Base-by-base conservation (phyloP, 2,329 filamentous ascomycete species). In the Alternaria longipes region DNA sequence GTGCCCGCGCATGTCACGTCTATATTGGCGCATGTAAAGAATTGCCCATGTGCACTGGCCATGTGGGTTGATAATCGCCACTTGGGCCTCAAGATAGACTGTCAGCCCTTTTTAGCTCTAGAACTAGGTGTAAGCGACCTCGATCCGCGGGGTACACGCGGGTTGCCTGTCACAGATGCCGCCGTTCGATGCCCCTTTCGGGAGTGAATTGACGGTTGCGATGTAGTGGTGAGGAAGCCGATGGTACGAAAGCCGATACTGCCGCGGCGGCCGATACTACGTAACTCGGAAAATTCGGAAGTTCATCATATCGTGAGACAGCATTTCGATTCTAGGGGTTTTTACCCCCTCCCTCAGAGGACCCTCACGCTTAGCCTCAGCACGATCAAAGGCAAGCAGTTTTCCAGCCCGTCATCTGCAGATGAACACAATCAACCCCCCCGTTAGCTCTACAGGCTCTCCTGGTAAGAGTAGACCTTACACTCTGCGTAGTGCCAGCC, bases 61-160 rank as follows among this genome's bases (percentile, higher is more conserved):
- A 51, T 45, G 30, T 16, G 32, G 38, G 46, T 56, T n/a, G 41
- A 18, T 32, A 42, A 24, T 54, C 28, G 51, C 51, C 51, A 54
- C 57, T 60, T 56, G 44, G 45, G 46, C 56, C 44, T 55, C 46
- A 50, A 50, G 46, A 36, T 50, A 50, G 30, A 22, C 5, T 50
- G 32, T 50, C 32, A 16, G 24, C 46, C 22, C 46, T 50, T 50
- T 26, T 36, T 50, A 50, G 46, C 12, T 50, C 32, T 38, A 50
- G 32, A 26, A n/a, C 46, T 50, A 36, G 46, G 32, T 50, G 32
- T 50, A 36, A 50, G 46, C 32, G 14, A 38, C 30, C 46, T 50
- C 16, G 32, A 22, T 50, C 32, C 46, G 46, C 16, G 46, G 30
- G 30, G 20, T 26, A 36, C 8, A 50, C 32, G 32, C 38, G 46